These are phyloP conservation scores for Elsinoe perseae DNA, from an alignment of 2,329 filamentous ascomycete genomes.

Conservation along the genomic window DNA sequence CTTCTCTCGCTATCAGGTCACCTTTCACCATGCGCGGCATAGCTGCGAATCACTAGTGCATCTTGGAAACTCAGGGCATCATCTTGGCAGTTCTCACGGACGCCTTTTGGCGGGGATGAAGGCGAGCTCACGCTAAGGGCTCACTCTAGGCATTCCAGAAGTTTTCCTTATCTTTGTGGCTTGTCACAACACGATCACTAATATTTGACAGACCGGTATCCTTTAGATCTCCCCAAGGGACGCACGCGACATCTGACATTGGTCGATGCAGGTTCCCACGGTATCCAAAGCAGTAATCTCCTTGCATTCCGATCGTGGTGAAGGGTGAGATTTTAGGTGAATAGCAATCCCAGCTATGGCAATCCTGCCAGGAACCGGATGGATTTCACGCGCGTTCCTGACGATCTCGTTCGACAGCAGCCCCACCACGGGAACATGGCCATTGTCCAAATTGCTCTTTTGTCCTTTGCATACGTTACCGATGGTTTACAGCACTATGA, in stretches of 20 bases:
- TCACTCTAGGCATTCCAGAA: neutral
- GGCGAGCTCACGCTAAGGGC: neutral
- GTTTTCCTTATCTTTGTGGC: slow-evolving; percentile 10
- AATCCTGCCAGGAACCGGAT: neutral
- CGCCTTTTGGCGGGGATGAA: neutral
- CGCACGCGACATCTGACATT: neutral
- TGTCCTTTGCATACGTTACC: neutral
- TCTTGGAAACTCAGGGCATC: neutral
- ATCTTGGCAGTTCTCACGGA: neutral
- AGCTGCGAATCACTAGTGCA: neutral
- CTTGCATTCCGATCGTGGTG: neutral
- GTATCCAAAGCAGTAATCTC: neutral
- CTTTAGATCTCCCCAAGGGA: neutral
- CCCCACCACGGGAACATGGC: neutral
- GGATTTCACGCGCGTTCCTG: neutral
- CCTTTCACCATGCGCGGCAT: too few relatives aligned
- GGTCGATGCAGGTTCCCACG: neutral
- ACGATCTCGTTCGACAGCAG: neutral
- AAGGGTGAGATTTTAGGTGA: neutral
- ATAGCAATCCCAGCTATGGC: neutral
- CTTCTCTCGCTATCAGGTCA: too few relatives aligned
- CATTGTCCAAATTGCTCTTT: too few relatives aligned
- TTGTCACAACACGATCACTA: neutral
- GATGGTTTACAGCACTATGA: neutral
- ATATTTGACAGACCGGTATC: neutral